A percentile compares a stretch with the other conserved stretches of the same genome.
These are phyloP conservation scores for Spatholobus suberectus DNA, from an alignment of 306 rosid species.

Conservation along the genomic window DNA sequence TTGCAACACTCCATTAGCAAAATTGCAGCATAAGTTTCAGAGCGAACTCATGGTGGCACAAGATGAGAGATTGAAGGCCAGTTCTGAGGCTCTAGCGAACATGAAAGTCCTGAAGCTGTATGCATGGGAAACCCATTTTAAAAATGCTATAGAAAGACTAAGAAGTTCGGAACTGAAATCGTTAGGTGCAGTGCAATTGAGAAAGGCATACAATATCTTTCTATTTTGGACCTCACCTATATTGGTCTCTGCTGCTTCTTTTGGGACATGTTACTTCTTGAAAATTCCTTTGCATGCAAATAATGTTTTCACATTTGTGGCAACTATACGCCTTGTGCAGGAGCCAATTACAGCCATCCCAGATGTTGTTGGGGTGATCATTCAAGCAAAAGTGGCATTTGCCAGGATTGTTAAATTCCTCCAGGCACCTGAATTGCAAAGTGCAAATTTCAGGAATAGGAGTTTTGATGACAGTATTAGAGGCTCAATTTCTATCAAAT, in stretches of 20 bases:
- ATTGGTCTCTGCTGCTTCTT: conserved; percentile 68
- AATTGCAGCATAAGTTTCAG: conserved; percentile 66
- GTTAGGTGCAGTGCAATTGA: conserved; percentile 53
- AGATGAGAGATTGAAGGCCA: conserved; percentile 64
- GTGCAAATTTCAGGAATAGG: conserved; percentile 32
- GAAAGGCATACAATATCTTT: conserved; percentile 46
- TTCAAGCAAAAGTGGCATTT: conserved; percentile 74
- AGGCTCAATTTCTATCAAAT: conserved; percentile 46
- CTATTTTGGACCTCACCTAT: conserved; percentile 72
- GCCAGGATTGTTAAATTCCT: conserved; percentile 60
- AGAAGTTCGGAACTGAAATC: conserved; percentile 60
- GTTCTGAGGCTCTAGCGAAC: conserved; percentile 64
- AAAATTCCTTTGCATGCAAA: conserved; percentile 64
- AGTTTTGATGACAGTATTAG: conserved; percentile 11
- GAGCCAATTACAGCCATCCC: conserved; percentile 59
- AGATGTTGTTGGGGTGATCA: conserved; percentile 62
- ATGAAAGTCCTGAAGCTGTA: conserved; percentile 78
- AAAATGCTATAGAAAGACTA: conserved; percentile 52
- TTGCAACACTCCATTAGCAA: conserved; percentile 74
- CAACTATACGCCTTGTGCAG: conserved; percentile 77
- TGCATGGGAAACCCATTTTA: conserved; percentile 78
- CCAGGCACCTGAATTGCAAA: conserved; percentile 64
- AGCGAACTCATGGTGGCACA: conserved; percentile 66
- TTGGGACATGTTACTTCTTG: conserved; percentile 61
- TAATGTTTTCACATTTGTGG: conserved; percentile 71